Evolutionary conservation across 257 asterid genomes (phyloP).

Genomic region (Schizonepeta tenuifolia): DNA sequence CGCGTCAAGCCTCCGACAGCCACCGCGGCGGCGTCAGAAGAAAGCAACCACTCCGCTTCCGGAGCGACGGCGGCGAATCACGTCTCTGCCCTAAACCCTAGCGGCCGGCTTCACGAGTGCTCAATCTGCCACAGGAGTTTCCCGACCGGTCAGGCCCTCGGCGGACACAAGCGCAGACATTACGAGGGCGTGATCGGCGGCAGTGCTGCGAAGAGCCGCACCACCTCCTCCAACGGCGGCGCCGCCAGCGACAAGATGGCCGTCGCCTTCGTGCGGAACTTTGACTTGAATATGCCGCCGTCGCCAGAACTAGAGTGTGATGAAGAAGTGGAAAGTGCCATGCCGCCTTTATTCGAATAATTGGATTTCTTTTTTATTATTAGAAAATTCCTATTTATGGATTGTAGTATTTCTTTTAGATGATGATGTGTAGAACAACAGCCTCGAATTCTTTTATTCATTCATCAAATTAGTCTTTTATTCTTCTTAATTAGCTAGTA

Average conservation of each 20-base stretch:
- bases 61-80: background rate
- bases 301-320: slow-evolving; percentile 50
- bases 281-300: slow-evolving; percentile 65
- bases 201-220: slow-evolving; percentile 42
- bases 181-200: slow-evolving; percentile 71
- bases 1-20: slow-evolving; percentile 41
- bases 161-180: slow-evolving; percentile 97
- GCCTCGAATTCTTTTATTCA: slow-evolving; percentile 32
- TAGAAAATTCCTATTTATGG: no score
- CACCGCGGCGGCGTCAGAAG: slow-evolving; percentile 33
- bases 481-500: background rate
- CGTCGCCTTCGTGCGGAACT: slow-evolving; percentile 21
- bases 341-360: slow-evolving; percentile 45
- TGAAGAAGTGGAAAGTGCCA: slow-evolving; percentile 64
- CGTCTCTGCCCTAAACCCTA: slow-evolving; percentile 48
- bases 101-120: slow-evolving; percentile 77
- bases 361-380: no score
- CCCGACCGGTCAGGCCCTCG: slow-evolving; percentile 88
- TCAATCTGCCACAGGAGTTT: slow-evolving; percentile 65
- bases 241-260: slow-evolving; percentile 32
- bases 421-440: slow-evolving; percentile 26
- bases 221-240: slow-evolving; percentile 49
- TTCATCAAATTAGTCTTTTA: slow-evolving; percentile 1
- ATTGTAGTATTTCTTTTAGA: slow-evolving; percentile 25
- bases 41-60: slow-evolving; percentile 33